Percentiles rank a stretch among this genome's conserved stretches.
Evolutionary conservation across 2,329 filamentous ascomycete species (phyloP).

Genomic region (Fusarium scirpi): DNA sequence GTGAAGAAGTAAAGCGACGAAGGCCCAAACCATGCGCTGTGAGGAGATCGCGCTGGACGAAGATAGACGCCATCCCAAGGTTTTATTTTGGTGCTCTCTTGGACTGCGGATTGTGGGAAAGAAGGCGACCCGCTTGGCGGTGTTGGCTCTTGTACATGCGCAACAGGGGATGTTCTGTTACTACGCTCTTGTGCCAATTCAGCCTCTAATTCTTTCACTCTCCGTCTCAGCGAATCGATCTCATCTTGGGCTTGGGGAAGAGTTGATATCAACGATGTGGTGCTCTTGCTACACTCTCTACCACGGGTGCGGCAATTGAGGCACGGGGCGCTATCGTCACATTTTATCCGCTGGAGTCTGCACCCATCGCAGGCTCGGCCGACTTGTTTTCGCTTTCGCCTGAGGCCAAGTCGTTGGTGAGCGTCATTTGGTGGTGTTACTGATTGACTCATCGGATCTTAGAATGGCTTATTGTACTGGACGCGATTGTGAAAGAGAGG

Average conservation of each 20-base stretch:
- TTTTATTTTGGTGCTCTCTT: background rate
- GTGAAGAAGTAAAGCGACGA: slow-evolving; percentile 27
- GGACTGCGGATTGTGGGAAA: background rate
- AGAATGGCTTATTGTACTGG: background rate
- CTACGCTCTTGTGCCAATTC: background rate
- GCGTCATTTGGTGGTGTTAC: background rate
- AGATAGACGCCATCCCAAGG: slow-evolving; percentile 19
- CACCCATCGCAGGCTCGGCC: slow-evolving; percentile 29
- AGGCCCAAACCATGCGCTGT: slow-evolving; percentile 22
- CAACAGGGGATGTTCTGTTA: accelerated
- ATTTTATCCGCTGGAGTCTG: slow-evolving; percentile 28
- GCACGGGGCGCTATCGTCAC: slow-evolving; percentile 19
- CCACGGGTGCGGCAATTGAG: slow-evolving; percentile 22
- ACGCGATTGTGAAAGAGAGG: too few relatives aligned
- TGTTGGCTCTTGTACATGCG: background rate
- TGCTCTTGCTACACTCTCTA: slow-evolving; percentile 10
- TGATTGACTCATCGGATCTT: background rate
- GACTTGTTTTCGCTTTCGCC: slow-evolving; percentile 34
- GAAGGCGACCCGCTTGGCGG: background rate
- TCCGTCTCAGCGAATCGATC: background rate
- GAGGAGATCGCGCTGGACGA: slow-evolving; percentile 1
- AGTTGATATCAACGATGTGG: background rate
- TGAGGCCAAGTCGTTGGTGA: background rate
- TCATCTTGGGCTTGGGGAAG: slow-evolving; percentile 23
- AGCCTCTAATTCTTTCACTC: slow-evolving; percentile 2